Conservation (phyloP, 2,329 filamentous ascomycete species). For the Fusarium begoniae region DNA sequence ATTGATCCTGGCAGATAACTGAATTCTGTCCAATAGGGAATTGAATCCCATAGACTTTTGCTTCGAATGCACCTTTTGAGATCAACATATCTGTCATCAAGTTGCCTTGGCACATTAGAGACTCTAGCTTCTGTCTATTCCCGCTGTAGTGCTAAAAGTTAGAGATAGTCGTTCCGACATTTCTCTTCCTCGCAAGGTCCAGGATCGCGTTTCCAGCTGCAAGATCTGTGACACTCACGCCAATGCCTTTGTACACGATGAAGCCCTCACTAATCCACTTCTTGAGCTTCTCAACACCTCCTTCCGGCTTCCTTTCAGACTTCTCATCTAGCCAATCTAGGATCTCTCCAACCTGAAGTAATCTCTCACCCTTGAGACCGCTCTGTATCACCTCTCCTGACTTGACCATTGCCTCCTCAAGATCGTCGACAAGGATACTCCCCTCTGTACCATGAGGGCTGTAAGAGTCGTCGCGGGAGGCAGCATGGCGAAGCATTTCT, state of each 20-base stretch:
- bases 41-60: fast-evolving
- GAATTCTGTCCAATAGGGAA: neutral
- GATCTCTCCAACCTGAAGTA: conserved; percentile 69
- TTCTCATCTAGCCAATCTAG: conserved; percentile 6
- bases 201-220: conserved; percentile 44
- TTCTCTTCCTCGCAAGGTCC: conserved; percentile 35
- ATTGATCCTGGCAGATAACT: neutral
- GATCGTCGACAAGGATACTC: conserved; percentile 60
- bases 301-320: neutral
- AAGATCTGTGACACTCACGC: conserved; percentile 48
- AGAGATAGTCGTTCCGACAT: conserved; percentile 9
- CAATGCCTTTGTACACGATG: conserved; percentile 41
- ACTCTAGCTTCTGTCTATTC: neutral
- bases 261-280: conserved; percentile 36
- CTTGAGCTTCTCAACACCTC: neutral
- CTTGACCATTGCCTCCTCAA: conserved; percentile 68
- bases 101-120: too few species aligned
- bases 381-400: conserved; percentile 75
- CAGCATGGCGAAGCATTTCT: conserved; percentile 57
- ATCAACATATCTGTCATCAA: neutral
- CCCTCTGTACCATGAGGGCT: neutral
- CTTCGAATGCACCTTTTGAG: neutral
- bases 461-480: neutral
- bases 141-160: neutral
- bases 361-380: conserved; percentile 62